Evolutionary conservation across 805 yeast genomes (phyloP), one percentile per base, ranked within the genome.

Genomic region (Maudiozyma bulderi): DNA sequence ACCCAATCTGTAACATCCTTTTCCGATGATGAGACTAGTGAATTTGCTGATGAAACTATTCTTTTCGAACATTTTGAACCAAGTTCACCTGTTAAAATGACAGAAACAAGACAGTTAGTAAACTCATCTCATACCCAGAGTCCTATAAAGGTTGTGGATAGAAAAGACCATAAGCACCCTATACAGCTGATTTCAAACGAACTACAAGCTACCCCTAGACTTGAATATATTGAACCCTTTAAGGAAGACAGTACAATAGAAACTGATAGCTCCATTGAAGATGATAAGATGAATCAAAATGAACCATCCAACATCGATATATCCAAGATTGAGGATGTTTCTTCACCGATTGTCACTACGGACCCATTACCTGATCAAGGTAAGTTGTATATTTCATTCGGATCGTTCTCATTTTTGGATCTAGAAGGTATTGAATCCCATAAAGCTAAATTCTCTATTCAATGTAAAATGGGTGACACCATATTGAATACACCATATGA

Each of bases 381-480:
- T 11, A 69, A 77, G 37, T 59, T 81, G 9, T 81, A 80, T 60
- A 57, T 81, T 37, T 64, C 76, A 40, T 67, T 81, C 9, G 65
- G 72, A 47, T 73, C 74, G 1, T 58, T 80, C 43, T 67, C 68
- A 50, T 72, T 70, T 35, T 56, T 81, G 26, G 61, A 62, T 15
- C 61, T 81, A 40, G 77, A 82, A 0, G 78, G 76, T n/a, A 54
- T 76, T 28, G 58, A 56, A 20, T 61, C 64, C 6, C 74, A 74
- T 44, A 65, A 73, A 26, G 81, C 78, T 1, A 69, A 73, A 48
- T 74, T 78, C 59, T 72, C 75, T 45, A 56, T 80, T 14, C 74
- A 78, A 3, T 56, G 49, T 75, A 81, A 42, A 85, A 95, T 0
- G 75, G 81, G 13, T 70, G 74, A 61, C 53, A 29, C 15, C 10